Base-by-base conservation (phyloP, 805 yeast species). In the Wickerhamomyces chambardii region DNA sequence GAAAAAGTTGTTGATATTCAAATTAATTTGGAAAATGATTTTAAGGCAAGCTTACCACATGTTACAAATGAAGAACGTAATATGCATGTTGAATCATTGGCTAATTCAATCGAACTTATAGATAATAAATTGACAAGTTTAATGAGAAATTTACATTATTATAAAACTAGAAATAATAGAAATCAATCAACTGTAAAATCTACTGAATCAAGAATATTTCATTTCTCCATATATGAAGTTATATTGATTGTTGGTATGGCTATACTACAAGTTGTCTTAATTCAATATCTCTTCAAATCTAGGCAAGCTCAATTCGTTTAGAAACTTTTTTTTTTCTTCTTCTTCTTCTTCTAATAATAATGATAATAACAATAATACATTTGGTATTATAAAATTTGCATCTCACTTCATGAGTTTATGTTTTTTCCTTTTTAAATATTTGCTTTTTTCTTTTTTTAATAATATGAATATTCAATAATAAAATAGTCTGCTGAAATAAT, bases 131-230 rank as follows among this genome's bases (percentile, higher is more conserved):
- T 82, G 51, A 72, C 69, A 45, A 64, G 66, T 11, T 61, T 83
- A 41, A 63, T 70, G 47, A 69, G 69, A 45, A 64, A 78, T 28
- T 63, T 90, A 54, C 84, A 80, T 48, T 83, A 89, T 60, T 87
- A 89, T 68, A 83, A 78, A 61, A 78, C 94, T 11, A 80, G 98
- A 65, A 90, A 84, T 60, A 77, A 77, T 63, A 75, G 97, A 63
- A 90, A 90, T 63, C 92, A 85, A 58, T 75, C 81, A 36, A 85
- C 95, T 32, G 95, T 85, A 42, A 69, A 66, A 56, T 75, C 85
- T 34, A 85, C 95, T n/a, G 86, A 80, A 51, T 60, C 78, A 15
- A 76, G 95, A 56, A 73, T 85, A 40, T 78, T 82, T 56, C 83
- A 82, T 71, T 79, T 84, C 52, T 77, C 87, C 31, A 58, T 84